Evolutionary conservation across 768 basidiomycete genomes (phyloP).

Genomic region (Floccularia luteovirens): DNA sequence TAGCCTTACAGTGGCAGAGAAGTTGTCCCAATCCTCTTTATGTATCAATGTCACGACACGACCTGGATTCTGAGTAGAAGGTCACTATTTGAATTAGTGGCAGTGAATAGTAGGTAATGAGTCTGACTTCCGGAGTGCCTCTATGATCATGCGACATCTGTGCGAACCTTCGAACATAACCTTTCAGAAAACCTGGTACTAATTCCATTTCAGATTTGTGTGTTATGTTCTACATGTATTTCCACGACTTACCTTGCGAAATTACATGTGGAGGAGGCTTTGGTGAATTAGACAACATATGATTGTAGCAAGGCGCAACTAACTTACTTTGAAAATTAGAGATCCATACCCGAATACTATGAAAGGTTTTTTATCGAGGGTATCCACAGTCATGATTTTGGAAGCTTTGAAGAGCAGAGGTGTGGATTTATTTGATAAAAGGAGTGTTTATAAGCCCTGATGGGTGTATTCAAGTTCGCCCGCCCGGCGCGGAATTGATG

Average conservation of each 20-base stretch:
- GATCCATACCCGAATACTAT: conserved; percentile 92
- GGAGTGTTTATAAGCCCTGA: no score
- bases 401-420: no score
- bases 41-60: conserved; percentile 87
- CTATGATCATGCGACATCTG: conserved; percentile 91
- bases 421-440: no score
- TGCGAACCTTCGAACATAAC: conserved; percentile 85
- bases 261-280: conserved; percentile 83
- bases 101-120: conserved; percentile 4
- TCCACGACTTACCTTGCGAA: conserved; percentile 41
- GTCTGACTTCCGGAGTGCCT: conserved; percentile 85
- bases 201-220: background rate
- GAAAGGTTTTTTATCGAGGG: conserved; percentile 27
- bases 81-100: background rate
- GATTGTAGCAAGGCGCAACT: background rate
- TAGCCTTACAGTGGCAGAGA: conserved; percentile 53
- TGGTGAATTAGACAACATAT: background rate
- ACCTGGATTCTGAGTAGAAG: conserved; percentile 58
- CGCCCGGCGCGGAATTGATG: no score
- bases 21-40: conserved; percentile 79
- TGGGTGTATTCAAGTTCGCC: no score
- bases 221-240: background rate
- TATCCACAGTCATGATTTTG: background rate
- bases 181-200: conserved; percentile 84
- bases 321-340: conserved; percentile 78